Evolutionary conservation across 192 early-diverging fungal genomes (phyloP).

Genomic region (Kickxella alabastrina): DNA sequence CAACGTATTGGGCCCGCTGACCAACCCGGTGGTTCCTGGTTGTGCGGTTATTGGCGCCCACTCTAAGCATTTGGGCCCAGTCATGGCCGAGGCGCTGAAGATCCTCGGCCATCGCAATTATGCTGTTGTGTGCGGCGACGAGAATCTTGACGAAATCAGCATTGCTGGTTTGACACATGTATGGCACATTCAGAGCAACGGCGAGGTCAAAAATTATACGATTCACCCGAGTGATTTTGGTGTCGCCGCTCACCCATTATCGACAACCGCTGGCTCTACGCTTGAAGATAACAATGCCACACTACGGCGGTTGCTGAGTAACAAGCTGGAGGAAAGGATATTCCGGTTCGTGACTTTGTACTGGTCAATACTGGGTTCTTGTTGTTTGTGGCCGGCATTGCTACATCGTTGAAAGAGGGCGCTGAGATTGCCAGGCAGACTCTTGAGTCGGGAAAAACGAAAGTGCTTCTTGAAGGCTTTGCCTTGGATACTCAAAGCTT

Average conservation of each 20-base stretch:
- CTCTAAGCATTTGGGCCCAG: conserved; percentile 58
- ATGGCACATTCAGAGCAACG: conserved; percentile 62
- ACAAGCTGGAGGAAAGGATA: conserved; percentile 56
- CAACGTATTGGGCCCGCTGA: conserved; percentile 90
- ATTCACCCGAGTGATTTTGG: conserved; percentile 73
- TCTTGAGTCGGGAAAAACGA: conserved; percentile 68
- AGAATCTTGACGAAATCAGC: no score
- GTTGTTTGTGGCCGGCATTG: conserved; percentile 74
- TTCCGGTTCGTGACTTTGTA: conserved; percentile 84
- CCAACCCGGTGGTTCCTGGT: conserved; percentile 78
- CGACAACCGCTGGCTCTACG: conserved; percentile 63
- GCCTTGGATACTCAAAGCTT: conserved; percentile 19
- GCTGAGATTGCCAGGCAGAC: conserved; percentile 73
- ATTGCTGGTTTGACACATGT: no score
- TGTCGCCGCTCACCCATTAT: conserved; percentile 70
- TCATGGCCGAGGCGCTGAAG: conserved; percentile 70
- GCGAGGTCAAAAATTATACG: conserved; percentile 58
- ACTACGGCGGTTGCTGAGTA: conserved; percentile 64
- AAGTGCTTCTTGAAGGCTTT: conserved; percentile 64
- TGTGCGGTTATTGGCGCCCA: conserved; percentile 87
- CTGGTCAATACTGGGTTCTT: conserved; percentile 87
- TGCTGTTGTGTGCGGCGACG: no score
- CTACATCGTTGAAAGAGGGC: conserved; percentile 72
- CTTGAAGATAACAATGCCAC: conserved; percentile 69
- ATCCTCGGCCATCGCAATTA: conserved; percentile 73